These are phyloP conservation scores for Cyclocybe aegerita DNA, from an alignment of 768 basidiomycete species.

Conservation along the genomic window DNA sequence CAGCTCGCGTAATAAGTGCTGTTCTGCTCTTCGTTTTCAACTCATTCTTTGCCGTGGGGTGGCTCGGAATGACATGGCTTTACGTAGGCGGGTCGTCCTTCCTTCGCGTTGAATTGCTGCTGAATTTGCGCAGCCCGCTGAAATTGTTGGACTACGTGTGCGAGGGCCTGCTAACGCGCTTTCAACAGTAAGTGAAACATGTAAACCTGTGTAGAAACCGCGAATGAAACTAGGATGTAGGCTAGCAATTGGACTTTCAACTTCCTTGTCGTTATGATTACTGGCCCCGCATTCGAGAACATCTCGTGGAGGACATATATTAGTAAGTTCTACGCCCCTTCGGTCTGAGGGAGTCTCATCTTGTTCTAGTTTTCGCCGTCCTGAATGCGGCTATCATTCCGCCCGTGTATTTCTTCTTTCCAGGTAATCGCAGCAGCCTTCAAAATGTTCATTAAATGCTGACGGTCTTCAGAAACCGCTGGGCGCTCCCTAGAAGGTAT, in stretches of 20 bases:
- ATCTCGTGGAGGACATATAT: conserved; percentile 64
- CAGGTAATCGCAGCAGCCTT: conserved; percentile 14
- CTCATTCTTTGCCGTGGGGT: conserved; percentile 68
- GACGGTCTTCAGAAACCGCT: conserved; percentile 42
- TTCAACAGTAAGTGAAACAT: conserved; percentile 39
- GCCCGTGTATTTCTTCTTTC: conserved; percentile 59
- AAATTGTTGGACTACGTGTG: conserved; percentile 62
- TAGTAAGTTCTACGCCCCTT: conserved; percentile 21
- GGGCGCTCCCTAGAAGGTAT: conserved; percentile 55
- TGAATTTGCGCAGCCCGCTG: conserved; percentile 46
- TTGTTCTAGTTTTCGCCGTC: conserved; percentile 44
- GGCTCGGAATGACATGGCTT: conserved; percentile 73
- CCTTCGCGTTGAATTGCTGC: background rate
- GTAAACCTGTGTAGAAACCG: background rate
- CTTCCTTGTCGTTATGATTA: conserved; percentile 61
- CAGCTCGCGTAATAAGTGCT: conserved; percentile 49
- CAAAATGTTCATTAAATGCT: background rate
- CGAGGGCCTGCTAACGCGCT: conserved; percentile 66
- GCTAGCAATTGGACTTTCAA: conserved; percentile 58
- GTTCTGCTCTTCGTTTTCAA: conserved; percentile 70
- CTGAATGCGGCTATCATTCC: conserved; percentile 59
- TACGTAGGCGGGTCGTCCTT: conserved; percentile 40
- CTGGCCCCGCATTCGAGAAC: conserved; percentile 56
- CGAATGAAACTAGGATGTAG: conserved; percentile 10
- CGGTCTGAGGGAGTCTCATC: background rate